Evolutionary conservation across 177 flowering plant species (phyloP).

Genomic region (Vitis hybrid): DNA sequence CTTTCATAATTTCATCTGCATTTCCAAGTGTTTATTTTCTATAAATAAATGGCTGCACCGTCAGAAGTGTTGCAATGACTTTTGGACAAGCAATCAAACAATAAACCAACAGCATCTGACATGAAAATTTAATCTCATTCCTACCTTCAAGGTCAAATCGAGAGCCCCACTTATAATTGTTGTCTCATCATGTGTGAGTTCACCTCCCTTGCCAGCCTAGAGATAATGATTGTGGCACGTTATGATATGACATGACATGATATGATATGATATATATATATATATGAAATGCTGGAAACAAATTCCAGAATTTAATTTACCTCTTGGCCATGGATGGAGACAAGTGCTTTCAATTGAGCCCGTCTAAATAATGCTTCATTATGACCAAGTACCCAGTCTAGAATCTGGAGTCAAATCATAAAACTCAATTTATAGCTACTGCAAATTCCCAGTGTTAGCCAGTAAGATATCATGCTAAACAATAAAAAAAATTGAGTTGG

Average conservation of each 20-base stretch:
- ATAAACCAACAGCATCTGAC: not conserved
- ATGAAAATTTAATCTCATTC: not conserved
- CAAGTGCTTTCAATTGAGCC: slow-evolving; percentile 85
- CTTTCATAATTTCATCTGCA: not conserved
- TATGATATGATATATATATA: too few species aligned
- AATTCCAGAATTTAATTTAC: slow-evolving; percentile 26
- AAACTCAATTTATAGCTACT: not conserved
- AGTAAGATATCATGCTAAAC: not conserved
- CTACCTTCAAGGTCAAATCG: slow-evolving; percentile 94
- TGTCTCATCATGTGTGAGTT: slow-evolving; percentile 97
- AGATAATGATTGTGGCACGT: not conserved
- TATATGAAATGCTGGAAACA: not conserved
- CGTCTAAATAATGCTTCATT: slow-evolving; percentile 85
- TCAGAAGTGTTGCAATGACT: not conserved
- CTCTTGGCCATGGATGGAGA: slow-evolving; percentile 81
- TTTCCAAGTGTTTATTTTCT: not conserved
- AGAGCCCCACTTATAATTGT: slow-evolving; percentile 97
- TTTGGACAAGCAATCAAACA: not conserved
- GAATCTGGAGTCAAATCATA: slow-evolving; percentile 44
- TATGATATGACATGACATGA: slow-evolving; percentile 1
- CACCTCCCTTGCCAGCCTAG: slow-evolving; percentile 98
- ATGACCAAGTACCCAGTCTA: slow-evolving; percentile 82
- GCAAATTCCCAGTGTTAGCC: not conserved
- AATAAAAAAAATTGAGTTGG: not conserved
- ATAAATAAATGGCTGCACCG: too few species aligned